Base-by-base conservation (phyloP, 352 stramenopile species). In the Phytophthora constricta region DNA sequence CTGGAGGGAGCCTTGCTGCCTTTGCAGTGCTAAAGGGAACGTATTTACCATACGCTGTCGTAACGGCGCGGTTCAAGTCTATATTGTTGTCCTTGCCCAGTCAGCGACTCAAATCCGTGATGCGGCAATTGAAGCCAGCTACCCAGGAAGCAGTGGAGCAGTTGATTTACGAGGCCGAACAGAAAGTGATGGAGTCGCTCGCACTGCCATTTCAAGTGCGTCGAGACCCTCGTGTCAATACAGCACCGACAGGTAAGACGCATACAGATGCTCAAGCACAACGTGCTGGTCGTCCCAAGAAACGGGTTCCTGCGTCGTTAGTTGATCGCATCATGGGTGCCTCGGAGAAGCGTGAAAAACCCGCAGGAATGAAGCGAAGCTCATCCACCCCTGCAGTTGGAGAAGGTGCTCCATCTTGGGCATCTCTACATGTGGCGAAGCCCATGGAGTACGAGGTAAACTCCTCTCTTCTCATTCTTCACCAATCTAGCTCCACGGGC, bases 401-500 rank as follows among this genome's bases (percentile, higher is more conserved):
- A 17, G 65, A 79, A 52, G 58, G 43, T 5, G 52, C 58, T 5
- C 58, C 67, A 53, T 85, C 80, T 8, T 89, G 80, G 80, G 77
- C 79, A 10, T 86, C 80, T 13, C 54, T 89, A 1, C 67, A 86
- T 51, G 63, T 79, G 5, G 50, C 56, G 4, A 82, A 85, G 17
- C 80, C 80, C 0, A 68, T 76, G 49, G 80, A 89, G 58, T 87
- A 84, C 58, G 77, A 86, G 47, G 80, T 89, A 43, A 83, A 89
- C 47, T 87, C 78, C 11, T 86, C 80, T 27, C 19, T 89, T 16
- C 57, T 89, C 17, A 82, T 88, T 37, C 53, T 88, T 10, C 79
- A 88, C 27, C 67, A 83, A n/a, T 75, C 74, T 14, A 70, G 31
- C 3, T 75, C 72, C 13, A 74, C 59, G 1, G 56, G 46, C 4